These are phyloP conservation scores for Nicotiana otophora DNA, from an alignment of 257 asterid genomes.

Conservation along the genomic window DNA sequence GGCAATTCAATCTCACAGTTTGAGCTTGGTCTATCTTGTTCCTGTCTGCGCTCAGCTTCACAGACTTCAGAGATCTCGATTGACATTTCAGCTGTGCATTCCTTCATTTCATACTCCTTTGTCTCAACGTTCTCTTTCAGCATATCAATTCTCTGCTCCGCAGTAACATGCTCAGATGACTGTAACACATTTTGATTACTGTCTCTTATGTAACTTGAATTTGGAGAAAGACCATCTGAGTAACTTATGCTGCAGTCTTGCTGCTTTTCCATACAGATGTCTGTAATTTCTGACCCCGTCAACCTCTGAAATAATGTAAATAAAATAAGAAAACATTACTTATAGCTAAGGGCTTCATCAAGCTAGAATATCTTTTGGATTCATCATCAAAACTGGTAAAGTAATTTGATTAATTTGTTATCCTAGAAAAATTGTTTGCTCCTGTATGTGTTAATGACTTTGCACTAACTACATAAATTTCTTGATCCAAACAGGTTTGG, in stretches of 20 bases:
- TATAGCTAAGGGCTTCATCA: not conserved
- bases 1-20: conserved; percentile 10
- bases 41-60: conserved; percentile 24
- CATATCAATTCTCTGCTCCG: conserved; percentile 27
- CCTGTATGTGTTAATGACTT: not conserved
- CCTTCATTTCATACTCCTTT: conserved; percentile 51
- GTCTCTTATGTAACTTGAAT: conserved; percentile 13
- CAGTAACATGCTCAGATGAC: conserved; percentile 30
- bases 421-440: not conserved
- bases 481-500: not conserved
- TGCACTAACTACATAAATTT: not conserved
- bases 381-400: not conserved
- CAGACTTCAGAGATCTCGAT: conserved; percentile 21
- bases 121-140: conserved; percentile 35
- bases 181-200: conserved; percentile 21
- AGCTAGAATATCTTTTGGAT: not conserved
- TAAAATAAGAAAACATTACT: not conserved
- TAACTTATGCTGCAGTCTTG: conserved; percentile 43
- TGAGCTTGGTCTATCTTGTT: conserved; percentile 21
- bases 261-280: conserved; percentile 61
- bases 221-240: conserved; percentile 27
- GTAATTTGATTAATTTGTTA: not conserved
- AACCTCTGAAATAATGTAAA: conserved; percentile 17
- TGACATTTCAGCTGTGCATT: conserved; percentile 40
- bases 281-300: conserved; percentile 56